Conservation (phyloP, 345 rosid genomes). For the Hibiscus trionum region DNA sequence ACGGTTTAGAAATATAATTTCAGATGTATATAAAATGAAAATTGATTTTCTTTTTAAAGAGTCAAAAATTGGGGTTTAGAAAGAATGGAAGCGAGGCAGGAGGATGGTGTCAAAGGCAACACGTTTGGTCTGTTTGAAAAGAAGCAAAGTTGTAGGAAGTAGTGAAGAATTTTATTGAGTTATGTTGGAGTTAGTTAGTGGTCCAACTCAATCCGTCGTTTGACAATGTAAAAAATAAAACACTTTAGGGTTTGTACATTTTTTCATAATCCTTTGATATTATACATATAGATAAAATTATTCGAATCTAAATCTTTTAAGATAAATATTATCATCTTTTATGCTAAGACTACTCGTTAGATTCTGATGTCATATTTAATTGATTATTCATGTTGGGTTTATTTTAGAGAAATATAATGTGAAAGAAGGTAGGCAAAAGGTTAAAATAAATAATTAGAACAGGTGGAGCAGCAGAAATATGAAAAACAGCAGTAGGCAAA, state of each 20-base stretch:
- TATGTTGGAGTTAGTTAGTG: not conserved
- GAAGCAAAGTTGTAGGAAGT: not conserved
- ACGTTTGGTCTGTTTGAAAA: not conserved
- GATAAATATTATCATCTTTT: no score
- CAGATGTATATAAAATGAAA: no score
- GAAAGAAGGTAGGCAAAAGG: not conserved
- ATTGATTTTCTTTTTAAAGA: no score
- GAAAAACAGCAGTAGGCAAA: not conserved
- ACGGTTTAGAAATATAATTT: no score
- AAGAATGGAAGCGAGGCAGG: not conserved
- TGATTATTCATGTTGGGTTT: not conserved
- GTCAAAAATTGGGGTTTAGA: not conserved
- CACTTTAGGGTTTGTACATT: not conserved
- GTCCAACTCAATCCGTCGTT: not conserved
- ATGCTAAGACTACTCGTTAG: no score
- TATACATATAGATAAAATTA: no score
- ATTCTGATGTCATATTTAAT: not conserved
- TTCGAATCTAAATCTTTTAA: no score
- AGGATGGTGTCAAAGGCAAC: not conserved
- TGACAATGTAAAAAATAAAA: not conserved
- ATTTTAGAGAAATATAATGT: not conserved
- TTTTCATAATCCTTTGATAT: no score
- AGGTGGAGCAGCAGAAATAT: not conserved
- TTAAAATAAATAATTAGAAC: not conserved
- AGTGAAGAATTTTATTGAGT: not conserved